These are phyloP conservation scores for Eucommia ulmoides DNA, from an alignment of 257 asterid genomes.

Conservation along the genomic window DNA sequence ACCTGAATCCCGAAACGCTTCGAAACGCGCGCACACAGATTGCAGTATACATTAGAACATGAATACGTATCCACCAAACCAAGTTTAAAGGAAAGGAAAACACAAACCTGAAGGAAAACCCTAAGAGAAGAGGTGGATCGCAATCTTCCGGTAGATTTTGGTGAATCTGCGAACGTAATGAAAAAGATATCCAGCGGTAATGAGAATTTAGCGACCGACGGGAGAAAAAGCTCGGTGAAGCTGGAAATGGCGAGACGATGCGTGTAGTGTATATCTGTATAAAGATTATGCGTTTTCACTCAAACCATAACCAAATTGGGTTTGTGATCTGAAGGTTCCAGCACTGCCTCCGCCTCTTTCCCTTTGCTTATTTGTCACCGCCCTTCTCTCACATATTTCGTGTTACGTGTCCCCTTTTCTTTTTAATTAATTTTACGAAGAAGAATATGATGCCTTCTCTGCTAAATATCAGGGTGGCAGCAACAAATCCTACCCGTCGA, in stretches of 20 bases:
- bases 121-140: conserved; percentile 22
- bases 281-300: conserved; percentile 14
- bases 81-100: background rate
- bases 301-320: too few species aligned
- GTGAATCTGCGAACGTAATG: background rate
- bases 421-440: background rate
- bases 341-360: conserved; percentile 16
- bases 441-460: too few species aligned
- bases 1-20: background rate
- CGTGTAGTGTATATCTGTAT: background rate
- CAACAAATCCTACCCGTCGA: too few species aligned
- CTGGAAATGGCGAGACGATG: conserved; percentile 7
- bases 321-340: conserved; percentile 41
- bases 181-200: background rate
- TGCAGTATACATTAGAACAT: background rate
- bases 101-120: conserved; percentile 4
- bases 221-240: conserved; percentile 9
- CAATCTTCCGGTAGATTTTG: background rate
- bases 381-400: background rate
- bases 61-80: background rate
- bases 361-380: conserved; percentile 17
- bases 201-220: background rate
- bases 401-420: background rate
- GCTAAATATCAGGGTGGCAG: too few species aligned
- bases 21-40: background rate